Evolutionary conservation across 306 rosid species (phyloP).

Genomic region (Dryas octopetala): DNA sequence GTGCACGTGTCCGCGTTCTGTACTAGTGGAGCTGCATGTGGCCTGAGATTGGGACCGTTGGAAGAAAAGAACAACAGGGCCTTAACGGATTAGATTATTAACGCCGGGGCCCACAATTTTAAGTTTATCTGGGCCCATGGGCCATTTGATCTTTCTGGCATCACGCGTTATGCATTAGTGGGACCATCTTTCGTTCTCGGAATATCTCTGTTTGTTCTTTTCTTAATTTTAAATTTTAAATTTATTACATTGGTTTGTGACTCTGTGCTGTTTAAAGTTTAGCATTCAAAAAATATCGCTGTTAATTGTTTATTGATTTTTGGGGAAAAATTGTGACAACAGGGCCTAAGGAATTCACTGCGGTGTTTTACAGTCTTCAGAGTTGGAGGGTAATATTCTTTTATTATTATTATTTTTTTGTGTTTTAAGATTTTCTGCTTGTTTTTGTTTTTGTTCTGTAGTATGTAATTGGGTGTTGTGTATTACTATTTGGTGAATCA

Average conservation of each 20-base stretch:
- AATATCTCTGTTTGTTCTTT: neutral
- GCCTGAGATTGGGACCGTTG: too few relatives aligned
- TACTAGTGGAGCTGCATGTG: too few relatives aligned
- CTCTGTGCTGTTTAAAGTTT: too few relatives aligned
- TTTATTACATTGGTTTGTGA: too few relatives aligned
- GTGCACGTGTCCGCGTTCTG: neutral
- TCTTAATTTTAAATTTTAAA: too few relatives aligned
- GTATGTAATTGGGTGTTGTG: neutral
- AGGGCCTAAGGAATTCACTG: constrained; percentile 94
- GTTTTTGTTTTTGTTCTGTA: neutral
- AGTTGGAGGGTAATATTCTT: constrained; percentile 71
- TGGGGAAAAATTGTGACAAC: constrained; percentile 22
- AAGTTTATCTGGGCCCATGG: neutral
- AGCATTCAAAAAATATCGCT: neutral
- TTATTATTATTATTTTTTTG: too few relatives aligned
- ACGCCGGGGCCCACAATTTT: neutral
- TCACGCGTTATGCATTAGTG: neutral
- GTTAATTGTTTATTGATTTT: neutral
- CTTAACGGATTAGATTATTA: too few relatives aligned
- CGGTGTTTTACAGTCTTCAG: constrained; percentile 88
- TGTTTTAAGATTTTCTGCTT: neutral
- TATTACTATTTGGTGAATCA: neutral
- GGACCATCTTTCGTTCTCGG: neutral
- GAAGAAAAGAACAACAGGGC: too few relatives aligned
- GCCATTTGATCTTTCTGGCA: neutral